Conservation (phyloP, 805 yeast genomes). For the Candida peoriensis region DNA sequence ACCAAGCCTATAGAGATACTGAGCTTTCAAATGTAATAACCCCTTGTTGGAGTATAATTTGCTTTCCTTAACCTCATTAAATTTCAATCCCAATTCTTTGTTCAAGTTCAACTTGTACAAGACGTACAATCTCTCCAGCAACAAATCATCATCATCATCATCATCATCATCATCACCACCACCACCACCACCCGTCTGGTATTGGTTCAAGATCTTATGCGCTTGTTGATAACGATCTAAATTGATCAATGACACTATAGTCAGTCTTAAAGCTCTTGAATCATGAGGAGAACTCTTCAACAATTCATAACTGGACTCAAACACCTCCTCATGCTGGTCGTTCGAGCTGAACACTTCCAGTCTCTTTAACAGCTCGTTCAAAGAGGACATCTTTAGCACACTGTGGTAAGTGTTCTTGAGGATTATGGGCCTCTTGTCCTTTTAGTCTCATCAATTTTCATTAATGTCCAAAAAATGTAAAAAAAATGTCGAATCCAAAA, state of each 20-base stretch:
- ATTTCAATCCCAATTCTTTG: conserved; percentile 25
- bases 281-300: conserved; percentile 24
- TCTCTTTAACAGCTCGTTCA: conserved; percentile 23
- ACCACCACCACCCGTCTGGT: too few relatives aligned
- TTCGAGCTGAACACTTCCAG: conserved; percentile 19
- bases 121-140: conserved; percentile 56
- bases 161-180: too few relatives aligned
- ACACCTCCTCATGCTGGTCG: conserved; percentile 19
- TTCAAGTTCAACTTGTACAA: conserved; percentile 49
- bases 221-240: conserved; percentile 59
- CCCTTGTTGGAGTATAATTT: conserved; percentile 33
- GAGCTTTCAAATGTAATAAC: conserved; percentile 46
- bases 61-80: conserved; percentile 19
- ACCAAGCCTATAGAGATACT: conserved; percentile 48
- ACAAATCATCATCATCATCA: conserved; percentile 31
- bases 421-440: background rate
- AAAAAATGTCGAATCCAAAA: too few relatives aligned
- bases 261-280: conserved; percentile 34
- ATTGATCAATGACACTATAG: conserved; percentile 59
- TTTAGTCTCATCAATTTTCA: background rate
- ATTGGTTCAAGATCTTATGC: conserved; percentile 33
- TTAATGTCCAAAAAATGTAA: too few relatives aligned
- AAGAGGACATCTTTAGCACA: conserved; percentile 19
- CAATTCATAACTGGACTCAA: conserved; percentile 22
- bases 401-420: background rate